Conservation (phyloP, 805 yeast genomes). For the Wickerhamomyces silvicola region DNA sequence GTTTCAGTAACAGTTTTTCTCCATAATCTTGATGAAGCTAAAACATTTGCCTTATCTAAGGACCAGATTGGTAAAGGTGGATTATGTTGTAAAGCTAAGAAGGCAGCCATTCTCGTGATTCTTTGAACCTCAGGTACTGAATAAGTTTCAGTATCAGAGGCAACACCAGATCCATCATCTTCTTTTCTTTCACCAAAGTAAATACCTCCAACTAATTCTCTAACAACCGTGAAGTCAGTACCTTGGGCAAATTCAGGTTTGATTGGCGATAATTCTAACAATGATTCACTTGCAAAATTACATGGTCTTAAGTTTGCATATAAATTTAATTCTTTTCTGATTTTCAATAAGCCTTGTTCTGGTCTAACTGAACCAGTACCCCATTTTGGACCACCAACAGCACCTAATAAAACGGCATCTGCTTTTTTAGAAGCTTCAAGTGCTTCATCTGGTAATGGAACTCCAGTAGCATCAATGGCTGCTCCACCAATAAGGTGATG, state of each 20-base stretch:
- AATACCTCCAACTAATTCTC: constrained; percentile 97
- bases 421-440: constrained; percentile 77
- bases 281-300: constrained; percentile 79
- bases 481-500: constrained; percentile 96
- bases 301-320: constrained; percentile 98
- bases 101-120: constrained; percentile 97
- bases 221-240: constrained; percentile 85
- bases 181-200: constrained; percentile 95
- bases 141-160: constrained; percentile 92
- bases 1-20: constrained; percentile 86
- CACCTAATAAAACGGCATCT: constrained; percentile 94
- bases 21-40: constrained; percentile 96
- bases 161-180: constrained; percentile 80
- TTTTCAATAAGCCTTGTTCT: constrained; percentile 91
- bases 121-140: constrained; percentile 89
- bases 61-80: constrained; percentile 97
- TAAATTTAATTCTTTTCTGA: constrained; percentile 87
- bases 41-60: constrained; percentile 93
- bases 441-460: constrained; percentile 80
- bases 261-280: constrained; percentile 83
- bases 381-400: constrained; percentile 99
- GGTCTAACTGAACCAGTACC: constrained; percentile 96
- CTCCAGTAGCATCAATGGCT: constrained; percentile 95
- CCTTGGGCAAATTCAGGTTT: constrained; percentile 82
- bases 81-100: constrained; percentile 83